Percentiles rank a stretch among this genome's conserved stretches.
These are phyloP conservation scores for Alternaria burnsii DNA, from an alignment of 2,329 filamentous ascomycete species.

Conservation along the genomic window DNA sequence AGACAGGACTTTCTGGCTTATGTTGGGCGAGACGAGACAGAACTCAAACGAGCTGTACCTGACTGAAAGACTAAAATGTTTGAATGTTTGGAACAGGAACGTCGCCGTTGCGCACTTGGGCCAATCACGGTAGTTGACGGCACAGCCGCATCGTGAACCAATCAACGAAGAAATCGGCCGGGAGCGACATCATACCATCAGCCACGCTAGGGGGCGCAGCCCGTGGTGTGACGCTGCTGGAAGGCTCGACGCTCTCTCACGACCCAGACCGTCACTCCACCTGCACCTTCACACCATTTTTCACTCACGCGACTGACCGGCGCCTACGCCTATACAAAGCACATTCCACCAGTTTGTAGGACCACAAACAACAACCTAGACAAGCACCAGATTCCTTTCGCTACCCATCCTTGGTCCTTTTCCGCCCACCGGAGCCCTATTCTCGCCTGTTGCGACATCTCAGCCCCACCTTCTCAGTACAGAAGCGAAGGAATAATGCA, in stretches of 20 bases:
- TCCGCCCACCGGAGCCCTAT: constrained; percentile 21
- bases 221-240: constrained; percentile 31
- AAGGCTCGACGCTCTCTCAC: constrained; percentile 18
- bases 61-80: too few species aligned
- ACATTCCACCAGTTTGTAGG: constrained; percentile 30
- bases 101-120: neutral
- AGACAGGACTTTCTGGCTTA: neutral
- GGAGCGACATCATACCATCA: constrained; percentile 8
- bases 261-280: constrained; percentile 38
- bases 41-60: too few species aligned
- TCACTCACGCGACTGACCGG: constrained; percentile 37
- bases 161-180: constrained; percentile 19
- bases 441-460: constrained; percentile 28
- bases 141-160: constrained; percentile 22
- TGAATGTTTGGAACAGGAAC: too few species aligned
- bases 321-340: constrained; percentile 43
- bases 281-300: constrained; percentile 23
- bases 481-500: constrained; percentile 18
- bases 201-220: constrained; percentile 19
- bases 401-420: constrained; percentile 16
- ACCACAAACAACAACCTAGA: constrained; percentile 11
- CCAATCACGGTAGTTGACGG: constrained; percentile 15
- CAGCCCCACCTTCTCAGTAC: constrained; percentile 34
- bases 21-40: too few species aligned
- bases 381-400: constrained; percentile 25